Conservation (phyloP, 1,284 basidiomycete species). For the Gastroboletus turbinatus region DNA sequence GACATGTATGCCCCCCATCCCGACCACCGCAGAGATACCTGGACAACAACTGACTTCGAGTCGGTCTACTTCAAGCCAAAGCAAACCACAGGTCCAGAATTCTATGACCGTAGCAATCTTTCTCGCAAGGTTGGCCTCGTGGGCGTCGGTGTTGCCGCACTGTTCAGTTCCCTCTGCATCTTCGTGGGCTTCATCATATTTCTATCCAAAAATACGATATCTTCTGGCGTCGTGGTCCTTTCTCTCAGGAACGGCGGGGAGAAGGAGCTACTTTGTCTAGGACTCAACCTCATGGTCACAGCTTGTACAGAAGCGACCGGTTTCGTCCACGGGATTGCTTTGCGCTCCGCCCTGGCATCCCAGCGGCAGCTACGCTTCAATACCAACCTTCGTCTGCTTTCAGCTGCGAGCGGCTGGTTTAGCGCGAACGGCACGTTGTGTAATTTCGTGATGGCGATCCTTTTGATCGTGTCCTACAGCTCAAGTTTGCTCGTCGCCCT, state of each 20-base stretch:
- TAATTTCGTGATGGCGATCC: slow-evolving; percentile 27
- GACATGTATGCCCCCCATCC: slow-evolving; percentile 9
- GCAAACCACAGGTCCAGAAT: slow-evolving; percentile 28
- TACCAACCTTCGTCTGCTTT: slow-evolving; percentile 33
- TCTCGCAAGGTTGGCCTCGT: slow-evolving; percentile 26
- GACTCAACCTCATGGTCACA: slow-evolving; percentile 27
- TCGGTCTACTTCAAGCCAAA: slow-evolving; percentile 22
- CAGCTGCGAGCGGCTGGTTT: slow-evolving; percentile 16
- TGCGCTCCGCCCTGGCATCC: slow-evolving; percentile 32
- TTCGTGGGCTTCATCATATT: slow-evolving; percentile 23
- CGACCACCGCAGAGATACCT: slow-evolving; percentile 7
- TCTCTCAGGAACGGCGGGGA: slow-evolving; percentile 17
- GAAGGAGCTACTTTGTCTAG: slow-evolving; percentile 24
- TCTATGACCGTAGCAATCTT: slow-evolving; percentile 31
- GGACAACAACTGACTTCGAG: slow-evolving; percentile 22
- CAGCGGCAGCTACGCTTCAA: slow-evolving; percentile 31
- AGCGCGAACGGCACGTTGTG: slow-evolving; percentile 27
- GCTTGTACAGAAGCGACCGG: slow-evolving; percentile 32
- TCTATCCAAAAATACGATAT: slow-evolving; percentile 19
- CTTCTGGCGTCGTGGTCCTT: slow-evolving; percentile 23
- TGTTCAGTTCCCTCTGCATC: slow-evolving; percentile 26
- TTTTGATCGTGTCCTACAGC: slow-evolving; percentile 31
- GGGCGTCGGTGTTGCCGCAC: slow-evolving; percentile 23
- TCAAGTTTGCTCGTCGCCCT: slow-evolving; percentile 28
- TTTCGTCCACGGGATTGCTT: slow-evolving; percentile 27